Evolutionary conservation across 2,329 filamentous ascomycete species (phyloP).

Genomic region (Talaromyces marneffei): DNA sequence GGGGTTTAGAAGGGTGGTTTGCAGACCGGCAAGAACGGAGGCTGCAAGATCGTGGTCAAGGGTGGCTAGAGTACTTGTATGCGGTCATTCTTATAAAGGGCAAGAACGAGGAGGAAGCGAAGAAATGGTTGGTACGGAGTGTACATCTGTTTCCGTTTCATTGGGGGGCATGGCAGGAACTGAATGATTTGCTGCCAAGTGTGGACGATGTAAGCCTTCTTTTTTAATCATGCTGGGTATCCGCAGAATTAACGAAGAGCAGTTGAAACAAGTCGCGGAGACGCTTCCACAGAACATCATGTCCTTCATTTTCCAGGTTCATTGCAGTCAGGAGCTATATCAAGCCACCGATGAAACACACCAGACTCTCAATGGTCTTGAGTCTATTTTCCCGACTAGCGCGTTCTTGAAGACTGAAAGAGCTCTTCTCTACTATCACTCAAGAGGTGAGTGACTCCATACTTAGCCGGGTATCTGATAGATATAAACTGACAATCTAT

Average conservation of each 20-base stretch:
- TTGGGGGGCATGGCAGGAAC: constrained; percentile 94
- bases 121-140: constrained; percentile 80
- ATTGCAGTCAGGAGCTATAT: constrained; percentile 86
- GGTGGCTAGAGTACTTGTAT: constrained; percentile 83
- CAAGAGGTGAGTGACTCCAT: constrained; percentile 51
- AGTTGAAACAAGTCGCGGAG: constrained; percentile 66
- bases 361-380: constrained; percentile 67
- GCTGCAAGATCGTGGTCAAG: constrained; percentile 62
- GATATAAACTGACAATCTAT: background rate
- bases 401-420: constrained; percentile 87
- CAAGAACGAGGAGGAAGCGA: constrained; percentile 79
- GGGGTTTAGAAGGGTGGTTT: constrained; percentile 77
- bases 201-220: constrained; percentile 67
- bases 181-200: constrained; percentile 71
- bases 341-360: constrained; percentile 73
- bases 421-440: constrained; percentile 82
- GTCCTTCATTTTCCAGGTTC: constrained; percentile 87
- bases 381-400: constrained; percentile 78
- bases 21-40: constrained; percentile 57
- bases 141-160: constrained; percentile 90
- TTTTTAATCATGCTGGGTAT: background rate
- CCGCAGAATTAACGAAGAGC: constrained; percentile 18
- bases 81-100: constrained; percentile 84
- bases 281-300: constrained; percentile 84
- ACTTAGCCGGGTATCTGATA: background rate